phyloP scores from a whole-genome alignment of 345 rosid genomes.

The Rhizophora apiculata region DNA sequence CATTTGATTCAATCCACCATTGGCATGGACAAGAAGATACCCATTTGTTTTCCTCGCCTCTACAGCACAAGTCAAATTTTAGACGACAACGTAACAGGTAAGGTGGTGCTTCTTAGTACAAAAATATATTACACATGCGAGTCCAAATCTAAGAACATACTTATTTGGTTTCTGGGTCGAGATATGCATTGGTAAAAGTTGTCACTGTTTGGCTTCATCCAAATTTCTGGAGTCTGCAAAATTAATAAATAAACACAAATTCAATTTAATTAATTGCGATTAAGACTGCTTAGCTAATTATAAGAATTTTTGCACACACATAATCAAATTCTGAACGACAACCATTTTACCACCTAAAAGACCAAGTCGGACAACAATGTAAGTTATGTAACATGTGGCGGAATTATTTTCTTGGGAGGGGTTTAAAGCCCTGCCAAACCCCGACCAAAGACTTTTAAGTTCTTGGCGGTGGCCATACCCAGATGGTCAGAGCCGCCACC shows the following conservation, averaged over 20 bases:
- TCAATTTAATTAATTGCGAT: neutral
- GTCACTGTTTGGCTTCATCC: conserved; percentile 84
- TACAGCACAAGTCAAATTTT: conserved; percentile 6
- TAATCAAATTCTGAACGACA: no score
- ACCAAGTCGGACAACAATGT: no score
- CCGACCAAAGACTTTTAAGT: no score
- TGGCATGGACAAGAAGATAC: conserved; percentile 84
- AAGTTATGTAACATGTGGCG: no score
- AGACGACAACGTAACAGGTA: neutral
- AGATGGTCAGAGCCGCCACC: no score
- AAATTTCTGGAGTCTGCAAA: conserved; percentile 71
- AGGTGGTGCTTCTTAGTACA: neutral
- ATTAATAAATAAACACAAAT: neutral
- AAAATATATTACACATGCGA: neutral
- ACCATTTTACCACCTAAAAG: no score
- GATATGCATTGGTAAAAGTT: conserved; percentile 57
- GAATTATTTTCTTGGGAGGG: no score
- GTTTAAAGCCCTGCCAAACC: no score
- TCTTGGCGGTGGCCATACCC: no score
- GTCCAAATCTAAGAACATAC: conserved; percentile 34
- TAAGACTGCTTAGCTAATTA: no score
- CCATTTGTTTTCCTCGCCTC: conserved; percentile 64
- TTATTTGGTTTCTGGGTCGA: conserved; percentile 49
- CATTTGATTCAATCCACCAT: conserved; percentile 99
- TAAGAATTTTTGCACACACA: no score